Evolutionary conservation across 768 basidiomycete species (phyloP), one percentile per base, ranked within the genome.

Genomic region (Kwoniella dendrophila): DNA sequence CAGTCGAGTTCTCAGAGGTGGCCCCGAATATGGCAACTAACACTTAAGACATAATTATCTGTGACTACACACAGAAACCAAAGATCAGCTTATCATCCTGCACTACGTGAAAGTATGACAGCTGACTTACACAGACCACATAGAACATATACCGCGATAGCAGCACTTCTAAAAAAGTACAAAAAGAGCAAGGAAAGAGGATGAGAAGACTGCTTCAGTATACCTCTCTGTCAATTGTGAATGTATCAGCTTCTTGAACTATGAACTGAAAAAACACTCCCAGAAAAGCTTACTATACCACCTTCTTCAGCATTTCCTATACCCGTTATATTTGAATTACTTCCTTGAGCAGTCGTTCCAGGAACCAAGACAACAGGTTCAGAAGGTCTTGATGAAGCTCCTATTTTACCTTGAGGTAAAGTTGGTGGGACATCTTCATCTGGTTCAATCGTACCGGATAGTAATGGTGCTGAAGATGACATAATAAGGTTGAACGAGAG

Each of bases 101-200:
- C 18, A 36, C 44, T 74, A 50, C 32, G 51, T 30, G 32, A 26
- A 22, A 26, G 27, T 26, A 56, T 24, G 4, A 33, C 1, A 55
- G 32, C 41, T 20, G 12, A 64, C 71, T 64, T 48, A 75, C 74
- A 82, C 53, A 81, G 88, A 2, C 93, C 95, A 67, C 89, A 92
- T n/a, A 98, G 83, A 47, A 98, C 84, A 79, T 99, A 99, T 2
- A 93, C 90, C 6, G 87, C 82, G 57, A 99, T 86, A n/a, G 96
- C 95, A 5, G 87, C 83, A 63, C 86, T 84, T 47, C 93, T 85
- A 82, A 99, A 96, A 75, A 92, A 80, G 79, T 88, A 98, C 43
- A 98, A 83, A 78, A 87, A 90, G 73, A 93, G 85, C n/a, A 99
- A 83, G 14, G 87, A 87, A 44, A 88, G 70, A 2, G 93, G 82